phyloP scores from a whole-genome alignment of 192 early-diverging fungal genomes.

The Spizellomyces sp. region DNA sequence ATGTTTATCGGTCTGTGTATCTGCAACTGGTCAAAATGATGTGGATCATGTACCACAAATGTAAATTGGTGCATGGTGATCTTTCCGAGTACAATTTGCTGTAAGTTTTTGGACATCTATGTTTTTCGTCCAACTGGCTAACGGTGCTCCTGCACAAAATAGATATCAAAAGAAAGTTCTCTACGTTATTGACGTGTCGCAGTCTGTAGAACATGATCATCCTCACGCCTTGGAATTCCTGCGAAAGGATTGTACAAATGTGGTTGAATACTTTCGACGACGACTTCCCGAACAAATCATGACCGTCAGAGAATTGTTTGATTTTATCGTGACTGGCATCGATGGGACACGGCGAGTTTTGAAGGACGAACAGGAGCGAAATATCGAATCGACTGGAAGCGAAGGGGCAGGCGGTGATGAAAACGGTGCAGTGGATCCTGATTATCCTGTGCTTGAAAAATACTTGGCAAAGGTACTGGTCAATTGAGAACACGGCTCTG shows the following conservation, averaged over 20 bases:
- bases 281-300: constrained; percentile 57
- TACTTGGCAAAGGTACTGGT: constrained; percentile 67
- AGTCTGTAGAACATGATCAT: constrained; percentile 98
- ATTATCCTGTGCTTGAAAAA: constrained; percentile 64
- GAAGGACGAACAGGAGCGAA: neutral
- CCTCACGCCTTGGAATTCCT: constrained; percentile 95
- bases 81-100: constrained; percentile 97
- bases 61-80: constrained; percentile 96
- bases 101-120: constrained; percentile 41
- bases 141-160: constrained; percentile 8
- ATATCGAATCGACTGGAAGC: constrained; percentile 22
- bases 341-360: constrained; percentile 19
- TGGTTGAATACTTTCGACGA: constrained; percentile 91
- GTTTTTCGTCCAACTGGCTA: constrained; percentile 11
- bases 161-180: constrained; percentile 73
- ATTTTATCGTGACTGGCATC: constrained; percentile 67
- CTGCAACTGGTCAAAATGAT: constrained; percentile 83
- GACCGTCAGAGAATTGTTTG: constrained; percentile 83
- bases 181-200: constrained; percentile 97
- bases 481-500: too few species aligned
- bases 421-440: constrained; percentile 17
- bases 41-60: constrained; percentile 90
- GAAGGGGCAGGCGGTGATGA: constrained; percentile 6
- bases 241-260: constrained; percentile 91
- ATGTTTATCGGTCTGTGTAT: constrained; percentile 75